These are phyloP conservation scores for Raddia distichophylla DNA, from an alignment of 176 grass and related monocot genomes.

Conservation along the genomic window DNA sequence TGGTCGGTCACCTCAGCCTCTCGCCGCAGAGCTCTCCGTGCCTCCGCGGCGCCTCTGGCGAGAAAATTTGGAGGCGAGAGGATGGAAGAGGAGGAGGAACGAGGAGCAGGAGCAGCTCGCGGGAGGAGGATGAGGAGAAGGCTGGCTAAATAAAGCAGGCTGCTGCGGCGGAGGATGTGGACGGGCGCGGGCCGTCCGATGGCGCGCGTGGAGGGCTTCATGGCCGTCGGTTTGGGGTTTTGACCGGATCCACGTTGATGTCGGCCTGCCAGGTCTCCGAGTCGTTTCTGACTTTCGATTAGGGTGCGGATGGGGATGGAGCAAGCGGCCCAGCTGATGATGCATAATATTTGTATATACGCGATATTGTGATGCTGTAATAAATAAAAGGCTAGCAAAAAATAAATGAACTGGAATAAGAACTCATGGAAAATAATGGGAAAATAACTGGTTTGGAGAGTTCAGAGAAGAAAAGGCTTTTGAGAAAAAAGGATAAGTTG, in stretches of 20 bases:
- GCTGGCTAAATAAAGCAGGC: conserved; percentile 72
- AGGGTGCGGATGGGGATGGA: conserved; percentile 49
- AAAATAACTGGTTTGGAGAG: not conserved
- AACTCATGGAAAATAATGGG: not conserved
- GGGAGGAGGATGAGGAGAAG: conserved; percentile 38
- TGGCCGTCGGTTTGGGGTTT: conserved; percentile 39
- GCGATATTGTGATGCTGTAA: not conserved
- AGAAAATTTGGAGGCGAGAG: conserved; percentile 41
- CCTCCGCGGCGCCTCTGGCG: not conserved
- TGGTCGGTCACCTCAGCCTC: conserved; percentile 42
- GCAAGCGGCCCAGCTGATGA: conserved; percentile 24
- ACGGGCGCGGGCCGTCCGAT: conserved; percentile 53
- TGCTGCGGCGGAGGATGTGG: conserved; percentile 53
- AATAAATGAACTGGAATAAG: not conserved
- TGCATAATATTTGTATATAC: not conserved
- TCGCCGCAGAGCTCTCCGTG: not conserved
- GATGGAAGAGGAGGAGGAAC: conserved; percentile 10
- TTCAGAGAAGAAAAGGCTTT: not conserved
- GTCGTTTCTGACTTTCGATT: conserved; percentile 61
- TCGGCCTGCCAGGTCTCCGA: conserved; percentile 37
- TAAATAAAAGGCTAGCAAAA: not conserved
- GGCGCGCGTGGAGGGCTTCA: conserved; percentile 15
- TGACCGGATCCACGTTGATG: conserved; percentile 71
- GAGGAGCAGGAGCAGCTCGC: conserved; percentile 41
- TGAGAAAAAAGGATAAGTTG: not conserved